A percentile compares a stretch with the other conserved stretches of the same genome.
Evolutionary conservation across 257 asterid species (phyloP).

Genomic region (Solanum piurae): DNA sequence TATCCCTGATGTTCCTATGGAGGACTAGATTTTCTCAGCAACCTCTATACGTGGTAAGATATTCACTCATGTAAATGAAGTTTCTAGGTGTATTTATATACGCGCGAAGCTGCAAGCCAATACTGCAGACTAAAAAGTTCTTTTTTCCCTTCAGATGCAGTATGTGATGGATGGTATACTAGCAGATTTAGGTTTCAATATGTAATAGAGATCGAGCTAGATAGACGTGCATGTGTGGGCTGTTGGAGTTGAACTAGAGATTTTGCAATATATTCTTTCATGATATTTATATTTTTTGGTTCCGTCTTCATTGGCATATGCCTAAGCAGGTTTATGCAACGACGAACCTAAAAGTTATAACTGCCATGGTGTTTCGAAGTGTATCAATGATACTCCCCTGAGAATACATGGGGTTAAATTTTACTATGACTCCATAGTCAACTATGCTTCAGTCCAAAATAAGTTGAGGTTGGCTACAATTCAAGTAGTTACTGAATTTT

Average conservation of each 20-base stretch:
- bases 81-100: background rate
- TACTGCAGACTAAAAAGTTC: background rate
- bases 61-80: background rate
- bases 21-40: conserved; percentile 30
- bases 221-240: background rate
- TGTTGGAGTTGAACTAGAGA: background rate
- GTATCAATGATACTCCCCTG: background rate
- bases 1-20: conserved; percentile 94
- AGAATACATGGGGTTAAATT: background rate
- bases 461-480: background rate
- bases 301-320: background rate
- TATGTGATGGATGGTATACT: background rate
- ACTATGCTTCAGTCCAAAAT: background rate
- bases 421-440: background rate
- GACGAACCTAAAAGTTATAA: background rate
- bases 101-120: background rate
- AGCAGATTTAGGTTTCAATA: background rate
- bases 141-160: background rate
- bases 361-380: background rate
- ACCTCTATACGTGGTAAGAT: background rate
- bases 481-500: background rate
- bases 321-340: background rate
- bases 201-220: background rate
- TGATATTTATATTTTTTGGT: background rate
- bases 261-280: background rate